Base-by-base conservation (phyloP, 208 protist genomes). In the Trypanosoma avium region DNA sequence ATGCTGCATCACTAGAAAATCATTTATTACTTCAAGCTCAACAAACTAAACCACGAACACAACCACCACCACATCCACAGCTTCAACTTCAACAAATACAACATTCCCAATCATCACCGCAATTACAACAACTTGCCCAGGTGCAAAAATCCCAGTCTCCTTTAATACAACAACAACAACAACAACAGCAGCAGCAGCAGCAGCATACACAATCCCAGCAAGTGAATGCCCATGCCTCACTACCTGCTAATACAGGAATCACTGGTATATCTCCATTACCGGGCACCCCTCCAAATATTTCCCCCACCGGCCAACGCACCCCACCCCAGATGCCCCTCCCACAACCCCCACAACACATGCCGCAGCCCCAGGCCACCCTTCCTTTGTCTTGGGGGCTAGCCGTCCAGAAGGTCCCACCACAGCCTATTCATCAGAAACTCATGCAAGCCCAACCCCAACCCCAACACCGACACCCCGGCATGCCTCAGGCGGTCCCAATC, bases 1-100 rank as follows among this genome's bases (percentile, higher is more conserved):
- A 87, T 13, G 86, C 73, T 27, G 46, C 82, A 27, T 70, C 87
- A 21, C 55, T 93, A 12, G 86, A 93, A 60, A 66, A 8, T 43
- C 71, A 83, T 64, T 60, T 93, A 8, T 55, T 83, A 3, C 57
- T 78, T 68, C 76, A 79, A 27, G 72, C 71, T 3, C 73, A 69
- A 10, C 71, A 78, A 53, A 72, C 59, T 29, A 43, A 49, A 7
- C 6, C 55, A 40, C 65, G 56, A 3, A 40, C 65, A 26, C 50
- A 69, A 17, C 38, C 30, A 13, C 63, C 49, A 36, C 1, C 50
- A 40, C 50, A 57, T 3, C 13, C 27, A 38, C 30, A 30, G 61
- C 12, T 33, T 15, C 12, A 54, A 26, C 33, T 22, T 15, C 21
- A 10, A 33, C 55, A 55, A 32, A 52, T 58, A 22, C 66, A 66